A percentile compares a stretch with the other conserved stretches of the same genome.
Evolutionary conservation across 148 eudicot species (phyloP).

Genomic region (Gaultheria prostrata): DNA sequence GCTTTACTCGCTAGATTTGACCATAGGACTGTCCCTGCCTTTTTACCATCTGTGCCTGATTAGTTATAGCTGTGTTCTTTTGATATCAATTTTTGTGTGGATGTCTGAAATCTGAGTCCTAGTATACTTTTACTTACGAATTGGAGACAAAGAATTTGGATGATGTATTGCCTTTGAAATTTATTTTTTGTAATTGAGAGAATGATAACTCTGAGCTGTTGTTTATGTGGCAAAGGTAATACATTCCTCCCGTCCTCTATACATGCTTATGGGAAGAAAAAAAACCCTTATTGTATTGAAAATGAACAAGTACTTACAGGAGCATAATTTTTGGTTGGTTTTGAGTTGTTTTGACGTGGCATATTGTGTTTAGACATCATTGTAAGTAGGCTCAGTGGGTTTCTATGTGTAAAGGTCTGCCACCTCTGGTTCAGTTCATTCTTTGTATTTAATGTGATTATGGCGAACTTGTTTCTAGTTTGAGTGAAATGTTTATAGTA

Average conservation of each 20-base stretch:
- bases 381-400: not conserved
- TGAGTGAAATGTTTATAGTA: not conserved
- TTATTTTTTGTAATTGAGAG: not conserved
- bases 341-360: not conserved
- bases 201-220: not conserved
- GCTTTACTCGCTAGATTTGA: not conserved
- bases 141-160: not conserved
- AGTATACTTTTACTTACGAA: not conserved
- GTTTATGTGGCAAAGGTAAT: not conserved
- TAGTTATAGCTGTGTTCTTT: not conserved
- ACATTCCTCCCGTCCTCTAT: not conserved
- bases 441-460: not conserved
- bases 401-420: not conserved
- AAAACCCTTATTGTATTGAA: not conserved
- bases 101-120: conserved; percentile 7
- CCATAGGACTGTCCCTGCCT: not conserved
- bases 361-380: not conserved
- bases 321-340: not conserved
- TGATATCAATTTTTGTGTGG: not conserved
- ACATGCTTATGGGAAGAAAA: not conserved
- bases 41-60: not conserved
- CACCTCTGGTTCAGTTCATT: not conserved
- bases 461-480: not conserved
- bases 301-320: not conserved
- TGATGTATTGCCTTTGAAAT: not conserved